A percentile compares a stretch with the other conserved stretches of the same genome.
These are phyloP conservation scores for Penicillium roqueforti DNA, from an alignment of 495 filamentous ascomycete species.

Conservation along the genomic window DNA sequence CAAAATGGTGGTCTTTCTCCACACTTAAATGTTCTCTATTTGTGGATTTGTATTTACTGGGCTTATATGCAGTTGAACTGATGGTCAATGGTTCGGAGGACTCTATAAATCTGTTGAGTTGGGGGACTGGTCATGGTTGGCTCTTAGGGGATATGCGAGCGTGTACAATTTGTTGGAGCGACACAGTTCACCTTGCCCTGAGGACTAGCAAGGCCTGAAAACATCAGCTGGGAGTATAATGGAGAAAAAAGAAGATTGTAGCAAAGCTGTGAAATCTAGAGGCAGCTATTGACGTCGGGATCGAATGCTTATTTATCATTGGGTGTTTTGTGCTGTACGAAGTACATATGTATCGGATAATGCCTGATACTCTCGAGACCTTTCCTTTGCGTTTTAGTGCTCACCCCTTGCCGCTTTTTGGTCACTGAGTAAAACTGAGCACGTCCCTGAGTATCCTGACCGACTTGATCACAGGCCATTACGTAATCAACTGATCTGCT, in stretches of 20 bases:
- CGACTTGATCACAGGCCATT: no score
- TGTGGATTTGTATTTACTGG: neutral
- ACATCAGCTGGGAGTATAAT: neutral
- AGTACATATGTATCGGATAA: no score
- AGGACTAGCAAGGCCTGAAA: neutral
- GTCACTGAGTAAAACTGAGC: neutral
- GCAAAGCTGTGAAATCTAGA: neutral
- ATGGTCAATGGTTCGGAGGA: neutral
- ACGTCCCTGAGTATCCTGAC: no score
- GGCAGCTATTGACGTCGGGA: neutral
- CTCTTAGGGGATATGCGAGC: no score
- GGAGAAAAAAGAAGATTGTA: neutral
- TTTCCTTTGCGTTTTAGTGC: conserved; percentile 1
- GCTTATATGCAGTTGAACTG: neutral
- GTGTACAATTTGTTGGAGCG: neutral
- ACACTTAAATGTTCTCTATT: neutral
- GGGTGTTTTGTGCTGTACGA: neutral
- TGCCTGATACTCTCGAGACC: no score
- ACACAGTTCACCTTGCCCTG: neutral
- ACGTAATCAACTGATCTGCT: no score
- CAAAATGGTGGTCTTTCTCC: neutral
- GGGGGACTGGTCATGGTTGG: neutral
- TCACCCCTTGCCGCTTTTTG: conserved; percentile 4
- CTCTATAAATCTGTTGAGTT: neutral
- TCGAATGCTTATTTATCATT: neutral